Percentiles rank a stretch among this genome's conserved stretches.
Conservation (phyloP, 768 basidiomycete genomes). For the Lactarius hengduanensis region DNA sequence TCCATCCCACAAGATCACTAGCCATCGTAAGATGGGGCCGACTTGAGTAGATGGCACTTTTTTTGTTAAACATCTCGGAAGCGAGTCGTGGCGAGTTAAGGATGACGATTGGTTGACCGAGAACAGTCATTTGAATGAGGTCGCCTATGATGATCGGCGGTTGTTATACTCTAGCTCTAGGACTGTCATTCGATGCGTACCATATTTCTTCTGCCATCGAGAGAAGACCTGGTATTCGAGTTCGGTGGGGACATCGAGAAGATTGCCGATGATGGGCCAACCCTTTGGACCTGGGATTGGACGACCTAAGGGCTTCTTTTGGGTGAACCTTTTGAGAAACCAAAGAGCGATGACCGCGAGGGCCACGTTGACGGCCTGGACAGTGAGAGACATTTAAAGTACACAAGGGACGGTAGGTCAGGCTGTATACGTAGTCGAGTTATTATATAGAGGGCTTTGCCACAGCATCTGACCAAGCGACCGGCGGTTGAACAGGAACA, state of each 20-base stretch:
- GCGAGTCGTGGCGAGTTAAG: slow-evolving; percentile 30
- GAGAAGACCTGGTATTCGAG: slow-evolving; percentile 25
- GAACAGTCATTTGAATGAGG: slow-evolving; percentile 30
- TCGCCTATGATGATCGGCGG: slow-evolving; percentile 25
- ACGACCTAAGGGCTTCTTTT: slow-evolving; percentile 21
- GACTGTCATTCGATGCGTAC: slow-evolving; percentile 8
- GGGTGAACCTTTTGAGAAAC: slow-evolving; percentile 22
- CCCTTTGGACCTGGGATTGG: slow-evolving; percentile 26
- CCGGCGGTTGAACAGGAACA: not conserved
- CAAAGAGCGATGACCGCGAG: slow-evolving; percentile 19
- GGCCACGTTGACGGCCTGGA: slow-evolving; percentile 12
- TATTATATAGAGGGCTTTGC: too few species aligned
- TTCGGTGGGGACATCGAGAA: slow-evolving; percentile 26
- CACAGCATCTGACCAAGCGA: too few species aligned
- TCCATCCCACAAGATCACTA: slow-evolving; percentile 30
- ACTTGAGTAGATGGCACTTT: slow-evolving; percentile 32
- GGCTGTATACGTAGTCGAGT: too few species aligned
- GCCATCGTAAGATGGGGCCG: slow-evolving; percentile 30
- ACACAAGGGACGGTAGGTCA: too few species aligned
- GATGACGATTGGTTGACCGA: slow-evolving; percentile 31
- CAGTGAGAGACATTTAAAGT: too few species aligned
- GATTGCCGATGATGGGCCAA: slow-evolving; percentile 29
- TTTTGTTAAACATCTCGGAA: slow-evolving; percentile 32
- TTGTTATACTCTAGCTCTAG: not conserved
- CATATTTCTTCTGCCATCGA: slow-evolving; percentile 26